phyloP scores from a whole-genome alignment of 306 rosid genomes.

The Psophocarpus tetragonolobus region DNA sequence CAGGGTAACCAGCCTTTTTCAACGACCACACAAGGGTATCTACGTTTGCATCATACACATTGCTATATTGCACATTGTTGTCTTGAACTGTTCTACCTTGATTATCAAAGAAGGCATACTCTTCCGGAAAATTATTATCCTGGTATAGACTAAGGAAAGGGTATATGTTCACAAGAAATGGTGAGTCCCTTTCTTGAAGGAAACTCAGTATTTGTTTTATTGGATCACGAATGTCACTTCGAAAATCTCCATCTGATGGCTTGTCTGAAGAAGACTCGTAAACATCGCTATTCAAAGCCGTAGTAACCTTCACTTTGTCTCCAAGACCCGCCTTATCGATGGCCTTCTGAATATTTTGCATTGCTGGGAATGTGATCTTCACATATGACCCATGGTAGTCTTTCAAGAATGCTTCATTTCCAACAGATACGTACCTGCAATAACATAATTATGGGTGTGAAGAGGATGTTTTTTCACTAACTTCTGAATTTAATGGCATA shows the following conservation, averaged over 20 bases:
- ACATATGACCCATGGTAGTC: slow-evolving; percentile 50
- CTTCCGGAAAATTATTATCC: slow-evolving; percentile 45
- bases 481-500: background rate
- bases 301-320: slow-evolving; percentile 55
- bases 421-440: slow-evolving; percentile 67
- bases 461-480: background rate
- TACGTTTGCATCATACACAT: slow-evolving; percentile 73
- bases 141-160: slow-evolving; percentile 74
- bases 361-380: slow-evolving; percentile 55
- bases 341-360: slow-evolving; percentile 73
- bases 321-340: slow-evolving; percentile 54
- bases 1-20: slow-evolving; percentile 42
- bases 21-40: slow-evolving; percentile 69
- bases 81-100: slow-evolving; percentile 36
- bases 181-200: slow-evolving; percentile 43
- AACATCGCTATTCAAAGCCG: slow-evolving; percentile 76
- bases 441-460: background rate
- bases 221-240: slow-evolving; percentile 36
- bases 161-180: slow-evolving; percentile 79
- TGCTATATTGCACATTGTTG: slow-evolving; percentile 43
- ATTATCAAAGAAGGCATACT: slow-evolving; percentile 61
- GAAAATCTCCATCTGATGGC: slow-evolving; percentile 70
- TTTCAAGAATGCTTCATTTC: slow-evolving; percentile 80
- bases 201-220: slow-evolving; percentile 46
- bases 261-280: slow-evolving; percentile 52